Base-by-base conservation (phyloP, 2,329 filamentous ascomycete genomes). In the Aspergillus alliaceus region DNA sequence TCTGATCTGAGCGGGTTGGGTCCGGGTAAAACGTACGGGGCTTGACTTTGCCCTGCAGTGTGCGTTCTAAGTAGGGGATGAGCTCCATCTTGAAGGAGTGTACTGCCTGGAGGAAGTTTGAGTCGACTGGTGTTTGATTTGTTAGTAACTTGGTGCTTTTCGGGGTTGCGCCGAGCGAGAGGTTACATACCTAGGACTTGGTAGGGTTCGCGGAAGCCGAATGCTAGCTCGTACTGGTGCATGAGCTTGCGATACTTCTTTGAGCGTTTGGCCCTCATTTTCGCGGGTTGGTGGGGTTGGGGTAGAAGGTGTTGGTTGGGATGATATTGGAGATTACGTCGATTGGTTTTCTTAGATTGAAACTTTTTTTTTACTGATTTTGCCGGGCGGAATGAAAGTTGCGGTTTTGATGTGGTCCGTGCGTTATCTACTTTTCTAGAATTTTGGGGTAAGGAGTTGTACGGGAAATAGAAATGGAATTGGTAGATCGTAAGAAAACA, bases 151-250 rank as follows among this genome's bases (percentile, higher is more conserved):
- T 35, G 55, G 44, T n/a, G 53, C 61, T 29, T 8, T 18, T 11
- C 7, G 11, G n/a, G n/a, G 12, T 11, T n/a, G 6, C 14, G 12
- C 1, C 9, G 15, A 20, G 42, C 29, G 27, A 18, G 32, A 31
- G 32, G 40, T 24, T 18, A 69, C 79, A 57, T 78, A 89, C 86
- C 81, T 42, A 96, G 80, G 51, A 96, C 88, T 78, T 98, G 95
- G 78, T 97, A 98, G 11, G 95, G 92, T 77, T 95, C 90, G 66
- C 93, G 90, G 75, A 97, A 97, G 59, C 90, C 89, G 72, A 96
- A 97, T 59, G 86, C 87, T 74, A 93, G 84, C 71, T 88, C 86
- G 83, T 93, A 96, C 72, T 93, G 89, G 77, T 91, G 88, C 88
- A 99, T 96, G 69, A 97, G 86, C 86, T 97, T 97, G 71, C 88